phyloP scores from a whole-genome alignment of 768 basidiomycete species.

The Phylloporus sp. region DNA sequence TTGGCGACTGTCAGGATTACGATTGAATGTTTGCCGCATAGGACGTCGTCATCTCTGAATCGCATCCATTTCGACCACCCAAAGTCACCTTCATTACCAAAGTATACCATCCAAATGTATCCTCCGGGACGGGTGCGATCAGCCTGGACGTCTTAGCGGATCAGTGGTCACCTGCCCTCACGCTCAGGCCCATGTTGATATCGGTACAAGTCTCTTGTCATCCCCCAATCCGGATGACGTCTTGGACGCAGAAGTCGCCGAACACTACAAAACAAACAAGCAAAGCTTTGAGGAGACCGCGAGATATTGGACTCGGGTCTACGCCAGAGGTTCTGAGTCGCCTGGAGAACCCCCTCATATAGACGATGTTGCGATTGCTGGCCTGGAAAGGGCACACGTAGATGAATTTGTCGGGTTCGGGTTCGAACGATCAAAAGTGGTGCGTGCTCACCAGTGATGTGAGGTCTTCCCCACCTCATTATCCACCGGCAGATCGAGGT shows the following conservation, averaged over 20 bases:
- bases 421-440: slow-evolving; percentile 80
- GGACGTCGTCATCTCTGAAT: slow-evolving; percentile 92
- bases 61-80: slow-evolving; percentile 89
- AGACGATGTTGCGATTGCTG: slow-evolving; percentile 64
- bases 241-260: slow-evolving; percentile 97
- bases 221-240: slow-evolving; percentile 95
- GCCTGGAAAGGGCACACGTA: slow-evolving; percentile 79
- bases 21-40: slow-evolving; percentile 27
- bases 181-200: slow-evolving; percentile 93
- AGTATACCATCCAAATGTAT: slow-evolving; percentile 94
- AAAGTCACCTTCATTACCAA: slow-evolving; percentile 99
- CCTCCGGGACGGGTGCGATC: slow-evolving; percentile 91
- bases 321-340: slow-evolving; percentile 71
- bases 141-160: slow-evolving; percentile 85
- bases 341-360: slow-evolving; percentile 39
- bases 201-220: slow-evolving; percentile 88
- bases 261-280: slow-evolving; percentile 90
- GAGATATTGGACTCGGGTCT: slow-evolving; percentile 89
- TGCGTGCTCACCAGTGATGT: slow-evolving; percentile 40
- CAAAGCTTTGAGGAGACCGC: slow-evolving; percentile 89
- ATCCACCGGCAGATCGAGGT: slow-evolving; percentile 65
- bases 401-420: slow-evolving; percentile 80
- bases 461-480: neutral
- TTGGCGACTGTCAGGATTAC: neutral
- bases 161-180: slow-evolving; percentile 93